Percentiles rank a stretch among this genome's conserved stretches.
These are phyloP conservation scores for Backusella tuberculispora DNA, from an alignment of 192 early-diverging fungal species.

Conservation along the genomic window DNA sequence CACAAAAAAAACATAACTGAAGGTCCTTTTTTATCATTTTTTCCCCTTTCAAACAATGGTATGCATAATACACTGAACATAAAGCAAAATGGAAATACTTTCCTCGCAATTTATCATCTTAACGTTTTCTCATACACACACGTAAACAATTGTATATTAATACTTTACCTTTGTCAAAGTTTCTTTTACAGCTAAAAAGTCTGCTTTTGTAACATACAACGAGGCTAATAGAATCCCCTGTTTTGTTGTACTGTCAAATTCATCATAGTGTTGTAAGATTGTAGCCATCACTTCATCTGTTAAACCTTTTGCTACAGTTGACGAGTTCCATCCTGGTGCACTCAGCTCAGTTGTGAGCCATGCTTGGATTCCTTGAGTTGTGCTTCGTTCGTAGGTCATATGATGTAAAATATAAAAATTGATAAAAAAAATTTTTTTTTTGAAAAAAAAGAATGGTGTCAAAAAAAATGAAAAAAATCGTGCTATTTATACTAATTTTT, in stretches of 20 bases:
- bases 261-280: conserved; percentile 19
- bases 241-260: conserved; percentile 28
- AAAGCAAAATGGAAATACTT: not conserved
- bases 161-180: conserved; percentile 34
- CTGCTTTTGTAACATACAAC: conserved; percentile 30
- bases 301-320: conserved; percentile 30
- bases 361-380: conserved; percentile 21
- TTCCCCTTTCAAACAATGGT: not conserved
- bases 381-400: conserved; percentile 27
- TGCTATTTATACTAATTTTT: not conserved
- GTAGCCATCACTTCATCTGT: conserved; percentile 29
- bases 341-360: conserved; percentile 32
- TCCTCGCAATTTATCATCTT: not conserved
- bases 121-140: conserved; percentile 3
- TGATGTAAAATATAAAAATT: not conserved
- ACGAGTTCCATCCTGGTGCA: conserved; percentile 28
- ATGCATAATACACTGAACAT: not conserved
- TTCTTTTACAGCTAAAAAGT: conserved; percentile 18
- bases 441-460: conserved; percentile 20
- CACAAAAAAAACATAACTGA: no score
- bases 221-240: conserved; percentile 36
- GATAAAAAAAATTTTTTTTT: conserved; percentile 12
- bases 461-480: not conserved
- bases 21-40: not conserved
- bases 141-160: not conserved